phyloP scores from a whole-genome alignment of 495 filamentous ascomycete species.

The Elasticomyces elasticus region DNA sequence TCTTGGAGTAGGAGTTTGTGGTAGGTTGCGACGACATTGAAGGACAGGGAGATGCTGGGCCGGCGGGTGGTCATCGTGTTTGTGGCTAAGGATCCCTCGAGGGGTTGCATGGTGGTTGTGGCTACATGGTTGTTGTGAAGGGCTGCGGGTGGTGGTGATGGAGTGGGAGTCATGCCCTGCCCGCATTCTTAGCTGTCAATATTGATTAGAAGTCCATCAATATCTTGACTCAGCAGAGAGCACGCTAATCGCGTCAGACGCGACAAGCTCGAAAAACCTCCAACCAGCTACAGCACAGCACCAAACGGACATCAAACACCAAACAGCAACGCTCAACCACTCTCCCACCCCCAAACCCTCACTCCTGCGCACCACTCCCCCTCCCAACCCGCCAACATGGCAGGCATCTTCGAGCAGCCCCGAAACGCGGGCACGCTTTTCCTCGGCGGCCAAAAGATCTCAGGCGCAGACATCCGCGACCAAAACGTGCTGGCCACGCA shows the following conservation, averaged over 20 bases:
- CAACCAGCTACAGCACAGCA: not conserved
- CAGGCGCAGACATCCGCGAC: slow-evolving; percentile 86
- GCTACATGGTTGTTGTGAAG: too few species aligned
- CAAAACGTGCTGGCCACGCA: slow-evolving; percentile 95
- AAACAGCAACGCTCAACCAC: too few species aligned
- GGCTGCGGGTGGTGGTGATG: too few species aligned
- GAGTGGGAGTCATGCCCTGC: too few species aligned
- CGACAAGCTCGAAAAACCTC: too few species aligned
- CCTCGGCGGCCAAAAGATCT: slow-evolving; percentile 89
- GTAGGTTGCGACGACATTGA: slow-evolving; percentile 49
- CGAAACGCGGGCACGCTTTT: slow-evolving; percentile 42
- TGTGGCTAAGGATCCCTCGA: not conserved
- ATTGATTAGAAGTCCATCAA: too few species aligned
- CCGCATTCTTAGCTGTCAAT: too few species aligned
- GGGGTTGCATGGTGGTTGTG: too few species aligned
- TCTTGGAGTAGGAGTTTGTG: slow-evolving; percentile 52
- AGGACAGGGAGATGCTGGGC: slow-evolving; percentile 1
- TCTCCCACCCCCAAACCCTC: too few species aligned
- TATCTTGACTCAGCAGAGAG: too few species aligned
- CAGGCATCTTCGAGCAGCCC: slow-evolving; percentile 27
- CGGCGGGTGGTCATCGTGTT: not conserved
- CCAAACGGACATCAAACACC: too few species aligned
- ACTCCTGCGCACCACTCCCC: not conserved
- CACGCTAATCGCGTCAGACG: too few species aligned
- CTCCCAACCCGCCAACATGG: slow-evolving; percentile 15